These are phyloP conservation scores for Tetrahymena thermophila DNA, from an alignment of 73 alveolate species.

Conservation along the genomic window DNA sequence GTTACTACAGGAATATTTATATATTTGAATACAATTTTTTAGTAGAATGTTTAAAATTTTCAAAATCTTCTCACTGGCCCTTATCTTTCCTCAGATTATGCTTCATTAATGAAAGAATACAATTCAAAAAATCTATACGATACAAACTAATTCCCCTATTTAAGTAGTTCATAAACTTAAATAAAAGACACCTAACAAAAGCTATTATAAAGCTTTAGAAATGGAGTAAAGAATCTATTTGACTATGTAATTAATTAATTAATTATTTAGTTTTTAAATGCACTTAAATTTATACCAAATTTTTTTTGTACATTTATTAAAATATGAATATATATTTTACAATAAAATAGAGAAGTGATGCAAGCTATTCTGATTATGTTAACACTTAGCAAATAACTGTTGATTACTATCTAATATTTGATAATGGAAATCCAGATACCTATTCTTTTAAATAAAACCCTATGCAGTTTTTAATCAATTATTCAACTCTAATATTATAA, in stretches of 20 bases:
- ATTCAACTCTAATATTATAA: background rate
- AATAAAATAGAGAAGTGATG: background rate
- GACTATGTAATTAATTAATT: background rate
- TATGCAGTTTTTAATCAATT: background rate
- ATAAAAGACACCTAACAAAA: background rate
- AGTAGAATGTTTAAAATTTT: background rate
- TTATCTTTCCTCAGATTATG: background rate
- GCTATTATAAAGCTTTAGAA: background rate
- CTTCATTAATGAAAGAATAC: background rate
- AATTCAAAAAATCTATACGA: background rate
- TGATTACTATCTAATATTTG: background rate
- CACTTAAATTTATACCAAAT: no score
- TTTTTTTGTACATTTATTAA: no score
- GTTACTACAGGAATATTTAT: background rate
- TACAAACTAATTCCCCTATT: background rate
- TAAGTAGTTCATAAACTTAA: background rate
- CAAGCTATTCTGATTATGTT: background rate
- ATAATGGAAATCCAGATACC: background rate
- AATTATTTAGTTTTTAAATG: no score
- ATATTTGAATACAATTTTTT: background rate
- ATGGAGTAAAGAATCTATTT: background rate
- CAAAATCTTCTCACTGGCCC: background rate
- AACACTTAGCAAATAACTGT: background rate
- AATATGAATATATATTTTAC: no score
- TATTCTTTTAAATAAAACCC: background rate